phyloP scores from a whole-genome alignment of 2,329 filamentous ascomycete genomes.

The Fusarium tjaetaba region DNA sequence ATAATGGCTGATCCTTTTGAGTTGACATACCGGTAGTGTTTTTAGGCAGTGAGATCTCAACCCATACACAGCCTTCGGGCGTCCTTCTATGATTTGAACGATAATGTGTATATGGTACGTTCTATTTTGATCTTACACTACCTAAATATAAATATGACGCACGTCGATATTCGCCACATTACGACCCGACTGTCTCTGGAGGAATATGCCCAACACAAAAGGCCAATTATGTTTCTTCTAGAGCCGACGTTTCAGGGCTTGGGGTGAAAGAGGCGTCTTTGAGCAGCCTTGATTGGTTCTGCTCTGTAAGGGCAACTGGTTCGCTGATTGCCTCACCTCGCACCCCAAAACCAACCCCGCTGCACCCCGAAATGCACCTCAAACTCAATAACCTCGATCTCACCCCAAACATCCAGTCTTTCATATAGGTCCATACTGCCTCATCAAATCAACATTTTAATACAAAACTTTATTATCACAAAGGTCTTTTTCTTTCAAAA shows the following conservation, averaged over 20 bases:
- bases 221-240: neutral
- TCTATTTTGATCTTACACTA: neutral
- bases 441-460: rapidly evolving
- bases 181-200: neutral
- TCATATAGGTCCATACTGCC: rapidly evolving
- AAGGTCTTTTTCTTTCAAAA: rapidly evolving
- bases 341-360: neutral
- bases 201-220: neutral
- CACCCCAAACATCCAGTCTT: neutral
- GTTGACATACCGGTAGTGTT: too few species aligned
- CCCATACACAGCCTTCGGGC: too few species aligned
- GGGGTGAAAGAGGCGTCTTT: neutral
- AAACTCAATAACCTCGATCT: neutral
- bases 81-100: neutral
- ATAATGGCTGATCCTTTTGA: too few species aligned
- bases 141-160: rapidly evolving
- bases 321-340: neutral
- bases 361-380: neutral
- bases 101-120: rapidly evolving
- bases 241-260: neutral
- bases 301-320: neutral
- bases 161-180: neutral
- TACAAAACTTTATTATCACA: rapidly evolving
- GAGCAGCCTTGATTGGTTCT: neutral
- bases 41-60: neutral